phyloP scores from a whole-genome alignment of 257 asterid species.

The Thymus mandschuricus region DNA sequence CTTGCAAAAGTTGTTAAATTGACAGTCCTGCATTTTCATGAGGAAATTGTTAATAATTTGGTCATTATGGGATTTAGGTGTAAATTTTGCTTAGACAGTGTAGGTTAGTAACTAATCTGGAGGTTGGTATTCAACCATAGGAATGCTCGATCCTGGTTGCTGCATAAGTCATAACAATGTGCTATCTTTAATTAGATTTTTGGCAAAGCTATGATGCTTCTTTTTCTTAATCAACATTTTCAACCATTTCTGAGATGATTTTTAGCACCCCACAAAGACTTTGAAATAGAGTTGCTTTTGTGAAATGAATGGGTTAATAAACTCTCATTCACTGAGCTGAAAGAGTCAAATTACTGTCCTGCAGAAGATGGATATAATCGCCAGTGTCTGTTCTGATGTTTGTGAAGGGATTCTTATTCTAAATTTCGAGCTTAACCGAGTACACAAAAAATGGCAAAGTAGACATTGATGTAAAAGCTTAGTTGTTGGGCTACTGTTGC shows the following conservation, averaged over 20 bases:
- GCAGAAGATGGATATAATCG: background rate
- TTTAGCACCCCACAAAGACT: background rate
- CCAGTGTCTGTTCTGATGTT: conserved; percentile 18
- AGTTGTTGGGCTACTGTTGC: conserved; percentile 4
- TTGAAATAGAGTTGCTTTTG: background rate
- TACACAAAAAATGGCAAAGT: background rate
- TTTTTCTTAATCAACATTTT: background rate
- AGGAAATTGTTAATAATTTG: conserved; percentile 5
- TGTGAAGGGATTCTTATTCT: conserved; percentile 7
- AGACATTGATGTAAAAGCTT: background rate
- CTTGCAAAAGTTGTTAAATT: conserved; percentile 5
- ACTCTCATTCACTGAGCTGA: background rate
- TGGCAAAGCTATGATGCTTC: conserved; percentile 2
- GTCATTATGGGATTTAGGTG: background rate
- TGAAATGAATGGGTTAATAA: background rate
- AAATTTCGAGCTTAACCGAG: background rate
- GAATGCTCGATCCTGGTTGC: conserved; percentile 15
- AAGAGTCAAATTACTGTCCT: background rate
- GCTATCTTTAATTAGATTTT: conserved; percentile 3
- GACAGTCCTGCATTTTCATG: conserved; percentile 5
- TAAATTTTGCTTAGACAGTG: background rate
- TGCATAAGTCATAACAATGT: conserved; percentile 1
- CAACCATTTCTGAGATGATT: background rate
- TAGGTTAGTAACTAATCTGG: background rate
- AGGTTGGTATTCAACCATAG: conserved; percentile 11